Evolutionary conservation across 768 basidiomycete genomes (phyloP).

Genomic region (Rhizopogon rudus): DNA sequence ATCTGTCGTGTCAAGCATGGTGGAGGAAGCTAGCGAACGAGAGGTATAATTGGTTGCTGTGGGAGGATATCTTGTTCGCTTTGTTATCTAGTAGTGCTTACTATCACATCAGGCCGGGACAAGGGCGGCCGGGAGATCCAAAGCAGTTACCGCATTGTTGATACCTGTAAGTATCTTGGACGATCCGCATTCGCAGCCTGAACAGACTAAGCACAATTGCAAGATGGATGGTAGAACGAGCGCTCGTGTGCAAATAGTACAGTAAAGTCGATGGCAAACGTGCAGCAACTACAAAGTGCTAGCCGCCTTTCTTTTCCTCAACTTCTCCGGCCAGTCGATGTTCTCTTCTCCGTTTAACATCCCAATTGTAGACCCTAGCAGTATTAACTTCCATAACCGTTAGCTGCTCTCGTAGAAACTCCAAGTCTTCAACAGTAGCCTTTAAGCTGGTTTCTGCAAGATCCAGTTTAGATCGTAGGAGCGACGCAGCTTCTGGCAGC

Average conservation of each 20-base stretch:
- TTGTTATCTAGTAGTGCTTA: too few relatives aligned
- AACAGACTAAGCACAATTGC: too few relatives aligned
- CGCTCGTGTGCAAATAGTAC: neutral
- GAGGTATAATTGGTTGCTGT: neutral
- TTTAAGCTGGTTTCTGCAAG: slow-evolving; percentile 62
- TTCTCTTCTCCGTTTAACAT: slow-evolving; percentile 78
- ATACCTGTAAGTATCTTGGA: too few relatives aligned
- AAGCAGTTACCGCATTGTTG: too few relatives aligned
- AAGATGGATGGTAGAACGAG: too few relatives aligned
- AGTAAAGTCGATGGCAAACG: neutral
- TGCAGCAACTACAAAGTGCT: neutral
- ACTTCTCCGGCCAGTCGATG: slow-evolving; percentile 37
- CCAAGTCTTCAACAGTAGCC: slow-evolving; percentile 81
- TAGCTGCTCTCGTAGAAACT: slow-evolving; percentile 90
- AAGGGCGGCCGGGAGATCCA: too few relatives aligned
- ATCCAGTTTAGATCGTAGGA: slow-evolving; percentile 71
- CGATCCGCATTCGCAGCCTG: too few relatives aligned
- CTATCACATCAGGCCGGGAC: too few relatives aligned
- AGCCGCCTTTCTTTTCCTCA: slow-evolving; percentile 2
- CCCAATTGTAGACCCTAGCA: slow-evolving; percentile 95
- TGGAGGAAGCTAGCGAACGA: neutral
- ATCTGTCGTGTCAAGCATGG: neutral
- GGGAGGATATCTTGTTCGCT: neutral
- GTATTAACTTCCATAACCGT: slow-evolving; percentile 97
- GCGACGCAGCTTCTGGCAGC: slow-evolving; percentile 65